Conservation (phyloP, 2,329 filamentous ascomycete species). For the Fusarium chlamydosporum region DNA sequence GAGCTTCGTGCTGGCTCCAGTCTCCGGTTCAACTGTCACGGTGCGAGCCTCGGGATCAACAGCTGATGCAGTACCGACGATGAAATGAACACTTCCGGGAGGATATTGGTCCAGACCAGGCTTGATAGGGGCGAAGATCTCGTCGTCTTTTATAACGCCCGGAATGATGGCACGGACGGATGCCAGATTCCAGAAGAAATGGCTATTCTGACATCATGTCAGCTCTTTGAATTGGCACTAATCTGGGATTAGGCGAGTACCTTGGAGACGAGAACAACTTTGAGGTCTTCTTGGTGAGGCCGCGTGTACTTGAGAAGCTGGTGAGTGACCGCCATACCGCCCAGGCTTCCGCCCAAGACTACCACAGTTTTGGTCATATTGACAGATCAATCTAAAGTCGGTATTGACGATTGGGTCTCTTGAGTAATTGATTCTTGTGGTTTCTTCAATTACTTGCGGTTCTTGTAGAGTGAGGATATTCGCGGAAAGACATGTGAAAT, state of each 20-base stretch:
- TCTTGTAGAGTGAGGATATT: slow-evolving; percentile 3
- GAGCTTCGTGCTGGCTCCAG: slow-evolving; percentile 32
- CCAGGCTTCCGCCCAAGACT: slow-evolving; percentile 68
- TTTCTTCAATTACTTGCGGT: slow-evolving; percentile 4
- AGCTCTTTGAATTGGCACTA: neutral
- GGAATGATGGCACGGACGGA: slow-evolving; percentile 69
- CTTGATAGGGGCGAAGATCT: slow-evolving; percentile 65
- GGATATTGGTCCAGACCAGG: slow-evolving; percentile 66
- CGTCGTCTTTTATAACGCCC: slow-evolving; percentile 62
- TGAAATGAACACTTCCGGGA: slow-evolving; percentile 63
- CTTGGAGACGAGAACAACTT: slow-evolving; percentile 70
- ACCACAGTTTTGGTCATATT: slow-evolving; percentile 67
- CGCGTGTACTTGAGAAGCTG: slow-evolving; percentile 67
- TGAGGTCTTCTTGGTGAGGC: slow-evolving; percentile 61
- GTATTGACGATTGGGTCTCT: neutral
- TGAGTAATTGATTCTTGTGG: neutral
- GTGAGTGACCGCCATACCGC: slow-evolving; percentile 67
- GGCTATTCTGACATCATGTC: slow-evolving; percentile 60
- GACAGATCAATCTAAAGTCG: neutral
- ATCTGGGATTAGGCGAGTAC: slow-evolving; percentile 51
- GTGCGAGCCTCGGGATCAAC: slow-evolving; percentile 59
- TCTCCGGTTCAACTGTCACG: slow-evolving; percentile 57
- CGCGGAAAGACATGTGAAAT: slow-evolving; percentile 12
- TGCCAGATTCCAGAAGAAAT: slow-evolving; percentile 72
- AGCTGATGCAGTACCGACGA: slow-evolving; percentile 64